Conservation (phyloP, 768 basidiomycete genomes). For the Strobilomyces echinocephalus region DNA sequence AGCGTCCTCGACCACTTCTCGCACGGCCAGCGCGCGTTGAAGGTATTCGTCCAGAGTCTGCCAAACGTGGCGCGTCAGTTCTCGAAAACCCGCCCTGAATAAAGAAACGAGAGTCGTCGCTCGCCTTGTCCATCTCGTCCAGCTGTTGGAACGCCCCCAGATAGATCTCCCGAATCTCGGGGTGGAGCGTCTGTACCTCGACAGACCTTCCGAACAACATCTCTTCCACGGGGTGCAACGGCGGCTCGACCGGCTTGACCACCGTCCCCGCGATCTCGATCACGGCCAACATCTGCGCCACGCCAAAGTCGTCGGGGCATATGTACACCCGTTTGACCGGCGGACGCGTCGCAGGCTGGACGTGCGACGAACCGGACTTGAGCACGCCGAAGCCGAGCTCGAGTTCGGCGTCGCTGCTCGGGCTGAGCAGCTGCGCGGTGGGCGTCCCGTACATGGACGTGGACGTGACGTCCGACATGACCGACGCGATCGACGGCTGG, state of each 20-base stretch:
- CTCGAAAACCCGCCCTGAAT: no score
- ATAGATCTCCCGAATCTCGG: constrained; percentile 67
- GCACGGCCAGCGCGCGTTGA: constrained; percentile 19
- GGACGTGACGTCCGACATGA: constrained; percentile 53
- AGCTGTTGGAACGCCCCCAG: constrained; percentile 64
- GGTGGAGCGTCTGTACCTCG: constrained; percentile 62
- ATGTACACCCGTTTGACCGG: constrained; percentile 44
- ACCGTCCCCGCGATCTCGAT: constrained; percentile 62
- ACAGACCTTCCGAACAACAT: constrained; percentile 65
- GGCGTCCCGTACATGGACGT: constrained; percentile 47
- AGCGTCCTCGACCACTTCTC: neutral
- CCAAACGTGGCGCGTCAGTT: neutral
- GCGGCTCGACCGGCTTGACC: constrained; percentile 31
- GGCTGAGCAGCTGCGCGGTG: constrained; percentile 27
- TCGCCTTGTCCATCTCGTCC: constrained; percentile 77
- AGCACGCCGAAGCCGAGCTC: constrained; percentile 1
- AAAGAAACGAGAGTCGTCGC: constrained; percentile 5
- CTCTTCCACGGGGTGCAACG: constrained; percentile 66
- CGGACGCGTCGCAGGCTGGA: neutral
- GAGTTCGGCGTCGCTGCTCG: constrained; percentile 15
- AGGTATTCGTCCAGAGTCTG: constrained; percentile 32
- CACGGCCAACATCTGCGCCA: constrained; percentile 81
- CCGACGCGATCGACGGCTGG: constrained; percentile 71
- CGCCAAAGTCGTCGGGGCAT: constrained; percentile 81
- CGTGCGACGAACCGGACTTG: constrained; percentile 21